Evolutionary conservation across 2,329 filamentous ascomycete genomes (phyloP).

Genomic region (Talaromyces sp.): DNA sequence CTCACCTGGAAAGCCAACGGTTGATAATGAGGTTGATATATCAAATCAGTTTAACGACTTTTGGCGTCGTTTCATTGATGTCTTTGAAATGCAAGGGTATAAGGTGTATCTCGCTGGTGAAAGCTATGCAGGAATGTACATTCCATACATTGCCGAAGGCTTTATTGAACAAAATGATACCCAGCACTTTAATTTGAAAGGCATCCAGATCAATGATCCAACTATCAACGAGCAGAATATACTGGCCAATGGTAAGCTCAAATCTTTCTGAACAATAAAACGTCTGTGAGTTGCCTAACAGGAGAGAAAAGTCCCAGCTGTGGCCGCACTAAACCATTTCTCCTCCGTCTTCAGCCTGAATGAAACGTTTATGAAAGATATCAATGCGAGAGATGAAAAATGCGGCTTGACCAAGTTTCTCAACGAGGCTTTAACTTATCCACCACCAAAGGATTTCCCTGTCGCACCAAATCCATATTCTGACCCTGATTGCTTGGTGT

Average conservation of each 20-base stretch:
- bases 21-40: slow-evolving; percentile 62
- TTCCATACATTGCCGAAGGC: slow-evolving; percentile 67
- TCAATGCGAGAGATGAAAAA: slow-evolving; percentile 36
- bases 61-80: slow-evolving; percentile 45
- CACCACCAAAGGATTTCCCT: slow-evolving; percentile 56
- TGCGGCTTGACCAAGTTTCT: slow-evolving; percentile 46
- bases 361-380: slow-evolving; percentile 34
- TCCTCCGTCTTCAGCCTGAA: slow-evolving; percentile 42
- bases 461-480: slow-evolving; percentile 29
- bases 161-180: slow-evolving; percentile 67
- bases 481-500: slow-evolving; percentile 51
- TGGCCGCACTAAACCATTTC: slow-evolving; percentile 39
- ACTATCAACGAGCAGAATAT: slow-evolving; percentile 52
- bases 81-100: slow-evolving; percentile 62
- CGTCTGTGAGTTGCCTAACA: neutral
- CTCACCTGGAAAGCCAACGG: slow-evolving; percentile 59
- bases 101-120: slow-evolving; percentile 73
- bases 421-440: slow-evolving; percentile 52
- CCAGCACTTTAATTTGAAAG: slow-evolving; percentile 63
- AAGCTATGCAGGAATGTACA: slow-evolving; percentile 64
- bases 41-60: slow-evolving; percentile 71
- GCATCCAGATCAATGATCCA: slow-evolving; percentile 66
- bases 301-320: slow-evolving; percentile 27
- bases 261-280: neutral
- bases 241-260: slow-evolving; percentile 41